Percentiles rank a stretch among this genome's conserved stretches.
Evolutionary conservation across 108 stramenopile species (phyloP).

Genomic region (Fragilariopsis cylindrus): DNA sequence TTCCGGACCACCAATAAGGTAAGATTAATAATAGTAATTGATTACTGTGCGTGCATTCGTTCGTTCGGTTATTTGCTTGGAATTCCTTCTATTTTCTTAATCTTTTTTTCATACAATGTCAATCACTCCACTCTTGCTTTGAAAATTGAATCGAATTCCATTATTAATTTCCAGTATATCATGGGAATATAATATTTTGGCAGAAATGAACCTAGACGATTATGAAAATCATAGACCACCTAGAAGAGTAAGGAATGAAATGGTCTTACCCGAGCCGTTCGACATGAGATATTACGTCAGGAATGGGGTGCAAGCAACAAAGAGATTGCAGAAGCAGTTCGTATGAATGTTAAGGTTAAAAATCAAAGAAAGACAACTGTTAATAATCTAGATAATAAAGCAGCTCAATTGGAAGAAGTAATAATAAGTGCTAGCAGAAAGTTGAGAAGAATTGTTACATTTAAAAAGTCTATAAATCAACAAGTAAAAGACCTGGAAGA

Average conservation of each 20-base stretch:
- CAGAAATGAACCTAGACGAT: constrained; percentile 30
- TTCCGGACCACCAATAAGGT: constrained; percentile 45
- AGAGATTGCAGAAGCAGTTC: constrained; percentile 59
- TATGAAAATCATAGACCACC: constrained; percentile 47
- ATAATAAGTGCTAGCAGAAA: constrained; percentile 40
- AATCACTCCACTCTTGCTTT: neutral
- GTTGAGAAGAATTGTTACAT: constrained; percentile 24
- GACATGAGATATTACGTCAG: constrained; percentile 54
- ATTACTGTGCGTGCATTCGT: too few relatives aligned
- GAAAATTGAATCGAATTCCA: neutral
- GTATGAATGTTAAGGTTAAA: constrained; percentile 56
- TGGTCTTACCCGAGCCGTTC: constrained; percentile 48
- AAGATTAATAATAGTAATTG: neutral
- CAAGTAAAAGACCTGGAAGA: constrained; percentile 33
- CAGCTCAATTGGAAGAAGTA: constrained; percentile 44
- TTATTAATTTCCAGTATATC: constrained; percentile 38
- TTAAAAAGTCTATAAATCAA: constrained; percentile 24
- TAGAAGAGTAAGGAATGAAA: constrained; percentile 42
- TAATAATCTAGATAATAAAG: constrained; percentile 57
- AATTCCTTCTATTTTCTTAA: neutral
- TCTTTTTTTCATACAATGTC: neutral
- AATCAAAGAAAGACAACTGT: constrained; percentile 65
- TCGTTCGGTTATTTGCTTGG: neutral
- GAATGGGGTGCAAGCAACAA: constrained; percentile 55
- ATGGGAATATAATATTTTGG: constrained; percentile 45